phyloP scores from a whole-genome alignment of 345 rosid species.

The Murraya paniculata region DNA sequence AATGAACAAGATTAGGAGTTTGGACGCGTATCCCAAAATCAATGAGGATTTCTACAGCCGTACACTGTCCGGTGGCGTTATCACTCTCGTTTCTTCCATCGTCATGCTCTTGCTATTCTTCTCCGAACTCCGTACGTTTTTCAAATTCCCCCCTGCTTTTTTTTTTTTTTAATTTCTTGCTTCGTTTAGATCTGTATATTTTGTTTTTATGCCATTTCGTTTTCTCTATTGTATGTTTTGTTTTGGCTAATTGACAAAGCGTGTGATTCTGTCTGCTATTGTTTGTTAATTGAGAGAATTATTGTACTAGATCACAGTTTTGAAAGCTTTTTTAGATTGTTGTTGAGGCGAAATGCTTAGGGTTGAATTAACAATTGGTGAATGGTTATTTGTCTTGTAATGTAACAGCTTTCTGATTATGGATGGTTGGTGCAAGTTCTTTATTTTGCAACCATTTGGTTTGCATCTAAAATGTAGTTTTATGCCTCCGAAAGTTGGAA shows the following conservation, averaged over 20 bases:
- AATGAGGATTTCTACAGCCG: slow-evolving; percentile 97
- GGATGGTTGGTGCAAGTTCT: neutral
- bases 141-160: neutral
- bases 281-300: neutral
- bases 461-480: neutral
- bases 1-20: slow-evolving; percentile 69
- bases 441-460: neutral
- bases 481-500: neutral
- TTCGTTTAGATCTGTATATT: neutral
- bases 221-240: neutral
- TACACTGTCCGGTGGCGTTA: slow-evolving; percentile 90
- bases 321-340: neutral
- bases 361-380: neutral
- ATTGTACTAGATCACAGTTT: neutral
- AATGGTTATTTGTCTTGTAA: neutral
- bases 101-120: slow-evolving; percentile 94
- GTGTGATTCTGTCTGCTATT: neutral
- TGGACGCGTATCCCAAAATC: slow-evolving; percentile 95
- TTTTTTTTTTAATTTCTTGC: neutral
- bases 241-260: too few relatives aligned
- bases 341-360: neutral
- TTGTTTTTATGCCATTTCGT: neutral
- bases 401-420: too few relatives aligned
- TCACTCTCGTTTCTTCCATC: slow-evolving; percentile 81
- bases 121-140: slow-evolving; percentile 78